Base-by-base conservation (phyloP, 306 rosid species). In the Glycine latifolia region DNA sequence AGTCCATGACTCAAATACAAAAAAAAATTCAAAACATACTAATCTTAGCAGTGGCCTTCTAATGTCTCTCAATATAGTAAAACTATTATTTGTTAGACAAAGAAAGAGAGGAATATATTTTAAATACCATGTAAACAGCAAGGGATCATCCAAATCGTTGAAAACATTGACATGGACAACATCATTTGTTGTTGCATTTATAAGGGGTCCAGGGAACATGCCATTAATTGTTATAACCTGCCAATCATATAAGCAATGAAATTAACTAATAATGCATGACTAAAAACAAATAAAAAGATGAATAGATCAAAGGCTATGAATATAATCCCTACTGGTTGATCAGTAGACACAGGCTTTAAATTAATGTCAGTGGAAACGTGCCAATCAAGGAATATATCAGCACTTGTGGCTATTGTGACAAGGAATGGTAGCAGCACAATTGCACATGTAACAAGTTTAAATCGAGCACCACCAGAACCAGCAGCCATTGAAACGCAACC, bases 211-310 rank as follows among this genome's bases (percentile, higher is more conserved):
- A 5, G 97, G 98, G 80, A 94, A 92, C 89, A 82, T 47, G 68
- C 94, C 95, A 85, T 94, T 91, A 78, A 94, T 92, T 31, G 94
- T 75, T 68, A 94, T 88, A 47, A 94, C 97, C 95, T 92, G 86
- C 20, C n/a, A 82, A 78, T 39, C 16, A 65, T 16, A 73, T 75
- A 14, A 47, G 2, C 26, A 70, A 75, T 2, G 44, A 43, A 10
- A 76, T 85, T 54, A 76, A 33, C 9, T 41, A 46, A 46, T 72
- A 62, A 48, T 58, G 9, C 54, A 39, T 49, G 6, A 46, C 13
- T 8, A 3, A 67, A 75, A 37, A 81, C 63, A 3, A 47, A 37
- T 3, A 37, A 72, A 39, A 56, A 66, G 8, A 72, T 41, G 43
- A 44, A 46, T 14, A 71, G 17, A 49, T 31, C 43, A 70, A 54